A percentile compares a stretch with the other conserved stretches of the same genome.
phyloP scores from a whole-genome alignment of 768 basidiomycete species.

The Hysterangium stoloniferum region DNA sequence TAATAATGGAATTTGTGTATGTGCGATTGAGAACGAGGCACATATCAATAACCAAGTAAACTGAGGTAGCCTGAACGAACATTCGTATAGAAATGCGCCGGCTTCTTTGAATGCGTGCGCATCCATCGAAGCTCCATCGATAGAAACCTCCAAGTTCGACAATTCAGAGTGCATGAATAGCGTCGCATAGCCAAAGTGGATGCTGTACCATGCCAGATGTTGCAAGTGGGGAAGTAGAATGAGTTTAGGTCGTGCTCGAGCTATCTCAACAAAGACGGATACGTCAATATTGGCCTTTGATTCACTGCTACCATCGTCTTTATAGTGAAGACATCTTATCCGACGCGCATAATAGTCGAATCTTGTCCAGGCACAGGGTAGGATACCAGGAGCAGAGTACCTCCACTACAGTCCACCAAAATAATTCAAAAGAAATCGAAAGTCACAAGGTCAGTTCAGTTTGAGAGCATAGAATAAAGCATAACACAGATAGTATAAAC shows the following conservation, averaged over 20 bases:
- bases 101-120: constrained; percentile 7
- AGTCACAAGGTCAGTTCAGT: too few species aligned
- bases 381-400: too few species aligned
- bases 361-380: constrained; percentile 44
- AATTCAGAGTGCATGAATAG: constrained; percentile 54
- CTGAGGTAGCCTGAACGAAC: constrained; percentile 44
- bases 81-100: constrained; percentile 27
- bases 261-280: constrained; percentile 45
- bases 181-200: constrained; percentile 30
- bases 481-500: too few species aligned
- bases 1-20: constrained; percentile 34
- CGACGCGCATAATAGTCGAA: constrained; percentile 48
- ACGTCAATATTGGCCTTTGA: constrained; percentile 26
- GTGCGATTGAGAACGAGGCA: constrained; percentile 31
- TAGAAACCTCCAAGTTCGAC: constrained; percentile 26
- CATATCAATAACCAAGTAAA: constrained; percentile 41
- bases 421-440: too few species aligned
- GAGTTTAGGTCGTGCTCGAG: constrained; percentile 44
- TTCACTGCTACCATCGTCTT: not conserved
- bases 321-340: constrained; percentile 32
- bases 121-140: constrained; percentile 22
- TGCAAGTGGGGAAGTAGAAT: constrained; percentile 50
- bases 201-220: constrained; percentile 40
- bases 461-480: too few species aligned
- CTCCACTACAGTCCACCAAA: too few species aligned